Base-by-base conservation (phyloP, 805 yeast species). In the Candida ponderosae region DNA sequence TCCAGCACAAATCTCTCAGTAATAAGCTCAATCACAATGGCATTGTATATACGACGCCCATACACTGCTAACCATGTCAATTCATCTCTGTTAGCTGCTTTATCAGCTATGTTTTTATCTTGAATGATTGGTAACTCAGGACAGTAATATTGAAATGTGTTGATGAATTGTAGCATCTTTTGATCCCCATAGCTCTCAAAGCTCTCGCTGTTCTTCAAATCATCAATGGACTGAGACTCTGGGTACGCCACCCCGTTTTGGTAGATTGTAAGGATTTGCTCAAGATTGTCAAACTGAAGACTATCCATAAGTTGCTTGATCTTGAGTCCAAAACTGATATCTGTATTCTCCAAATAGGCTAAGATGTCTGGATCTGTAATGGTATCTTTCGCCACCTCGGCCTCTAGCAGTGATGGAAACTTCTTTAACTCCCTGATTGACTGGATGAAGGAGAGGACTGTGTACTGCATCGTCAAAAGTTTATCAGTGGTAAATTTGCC, bases 21-120 rank as follows among this genome's bases (percentile, higher is more conserved):
- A 3, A 27, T 29, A 2, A 37, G 36, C 11, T 36, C 43, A 11
- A 27, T 19, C 5, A 30, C 33, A 7, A 36, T 9, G 11, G 24
- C 26, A 11, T 40, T 31, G n/a, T 37, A 42, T 13, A 13, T 26
- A 7, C 38, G 31, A 32, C 31, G 31, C 4, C 46, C 46, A n/a
- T 24, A 11, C 13, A 33, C 18, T 6, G 33, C 9, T 8, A 40
- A 29, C n/a, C 33, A 37, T 2, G 31, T 29, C 3, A 35, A 14
- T 5, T 29, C n/a, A 11, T 26, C 32, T 13, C 34, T 36, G 4
- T 21, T 27, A n/a, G 21, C 27, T 21, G 38, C 34, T 9, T 31
- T 34, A n/a, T 35, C 20, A 6, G 6, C 17, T 4, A 34, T 15
- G 9, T 27, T 26, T 5, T 18, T 29, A 33, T 42, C 33, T 13